Evolutionary conservation across 768 basidiomycete species (phyloP).

Genomic region (Naganishia friedmannii): DNA sequence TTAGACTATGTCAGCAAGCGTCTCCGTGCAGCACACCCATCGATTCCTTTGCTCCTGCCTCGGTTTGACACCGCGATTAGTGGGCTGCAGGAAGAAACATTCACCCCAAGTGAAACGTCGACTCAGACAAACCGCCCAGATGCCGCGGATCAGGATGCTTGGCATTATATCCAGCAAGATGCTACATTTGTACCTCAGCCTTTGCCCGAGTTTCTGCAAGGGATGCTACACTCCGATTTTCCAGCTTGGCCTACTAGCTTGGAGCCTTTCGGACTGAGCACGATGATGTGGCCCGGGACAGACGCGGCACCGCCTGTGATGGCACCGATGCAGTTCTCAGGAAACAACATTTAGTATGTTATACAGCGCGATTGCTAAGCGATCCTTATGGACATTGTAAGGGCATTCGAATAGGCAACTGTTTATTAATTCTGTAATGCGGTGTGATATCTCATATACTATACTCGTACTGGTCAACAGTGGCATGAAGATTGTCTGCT

Average conservation of each 20-base stretch:
- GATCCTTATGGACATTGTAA: too few relatives aligned
- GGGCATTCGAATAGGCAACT: too few relatives aligned
- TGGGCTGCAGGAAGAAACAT: background rate
- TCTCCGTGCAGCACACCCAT: slow-evolving; percentile 1
- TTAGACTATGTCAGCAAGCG: slow-evolving; percentile 13
- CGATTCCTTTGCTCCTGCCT: background rate
- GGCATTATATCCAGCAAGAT: background rate
- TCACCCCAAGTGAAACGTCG: background rate
- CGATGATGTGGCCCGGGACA: slow-evolving; percentile 4
- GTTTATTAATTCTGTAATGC: too few relatives aligned
- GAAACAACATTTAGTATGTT: background rate
- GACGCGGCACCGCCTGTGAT: background rate
- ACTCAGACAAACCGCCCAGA: background rate
- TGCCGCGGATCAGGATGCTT: background rate
- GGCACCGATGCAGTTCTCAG: background rate
- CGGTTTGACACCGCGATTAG: slow-evolving; percentile 20
- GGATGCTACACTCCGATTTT: slow-evolving; percentile 18
- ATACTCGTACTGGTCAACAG: too few relatives aligned
- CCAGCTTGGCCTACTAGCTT: slow-evolving; percentile 9
- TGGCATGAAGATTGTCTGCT: too few relatives aligned
- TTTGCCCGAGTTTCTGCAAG: slow-evolving; percentile 15
- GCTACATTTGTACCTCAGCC: background rate
- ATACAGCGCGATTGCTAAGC: too few relatives aligned
- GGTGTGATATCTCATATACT: too few relatives aligned
- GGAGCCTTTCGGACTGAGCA: slow-evolving; percentile 15